Percentiles rank a stretch among this genome's conserved stretches.
These are phyloP conservation scores for Zychaea mexicana DNA, from an alignment of 371 early-diverging fungal genomes.

Conservation along the genomic window DNA sequence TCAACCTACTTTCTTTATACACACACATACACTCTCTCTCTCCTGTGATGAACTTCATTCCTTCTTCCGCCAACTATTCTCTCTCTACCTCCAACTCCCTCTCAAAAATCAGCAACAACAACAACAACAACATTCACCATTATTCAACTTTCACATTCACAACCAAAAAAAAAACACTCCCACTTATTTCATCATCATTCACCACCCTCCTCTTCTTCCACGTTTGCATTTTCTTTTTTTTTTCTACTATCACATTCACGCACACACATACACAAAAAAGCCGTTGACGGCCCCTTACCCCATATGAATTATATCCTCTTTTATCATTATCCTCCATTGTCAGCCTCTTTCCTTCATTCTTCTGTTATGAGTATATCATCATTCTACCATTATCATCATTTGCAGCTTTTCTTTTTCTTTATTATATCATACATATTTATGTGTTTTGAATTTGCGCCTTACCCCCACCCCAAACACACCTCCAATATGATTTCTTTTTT, in stretches of 20 bases:
- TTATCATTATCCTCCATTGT: background rate
- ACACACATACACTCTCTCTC: background rate
- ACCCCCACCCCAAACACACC: background rate
- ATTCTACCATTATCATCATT: too few species aligned
- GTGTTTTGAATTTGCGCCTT: constrained; percentile 4
- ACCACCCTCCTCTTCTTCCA: too few species aligned
- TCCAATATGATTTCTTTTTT: constrained; percentile 1
- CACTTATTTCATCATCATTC: too few species aligned
- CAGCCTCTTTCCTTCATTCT: background rate
- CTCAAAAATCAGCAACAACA: too few species aligned
- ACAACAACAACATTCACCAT: too few species aligned
- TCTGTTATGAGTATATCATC: constrained; percentile 3
- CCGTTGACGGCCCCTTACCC: background rate
- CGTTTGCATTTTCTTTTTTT: too few species aligned
- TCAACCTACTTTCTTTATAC: background rate
- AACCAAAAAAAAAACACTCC: background rate
- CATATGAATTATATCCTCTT: background rate
- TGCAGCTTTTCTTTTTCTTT: constrained; percentile 1
- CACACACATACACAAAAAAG: too few species aligned
- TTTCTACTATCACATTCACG: too few species aligned
- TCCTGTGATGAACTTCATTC: too few species aligned
- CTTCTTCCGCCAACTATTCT: too few species aligned
- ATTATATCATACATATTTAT: background rate
- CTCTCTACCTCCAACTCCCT: too few species aligned
- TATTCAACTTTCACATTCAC: too few species aligned